Conservation (phyloP, 2,329 filamentous ascomycete genomes). For the Escovopsis sp. region DNA sequence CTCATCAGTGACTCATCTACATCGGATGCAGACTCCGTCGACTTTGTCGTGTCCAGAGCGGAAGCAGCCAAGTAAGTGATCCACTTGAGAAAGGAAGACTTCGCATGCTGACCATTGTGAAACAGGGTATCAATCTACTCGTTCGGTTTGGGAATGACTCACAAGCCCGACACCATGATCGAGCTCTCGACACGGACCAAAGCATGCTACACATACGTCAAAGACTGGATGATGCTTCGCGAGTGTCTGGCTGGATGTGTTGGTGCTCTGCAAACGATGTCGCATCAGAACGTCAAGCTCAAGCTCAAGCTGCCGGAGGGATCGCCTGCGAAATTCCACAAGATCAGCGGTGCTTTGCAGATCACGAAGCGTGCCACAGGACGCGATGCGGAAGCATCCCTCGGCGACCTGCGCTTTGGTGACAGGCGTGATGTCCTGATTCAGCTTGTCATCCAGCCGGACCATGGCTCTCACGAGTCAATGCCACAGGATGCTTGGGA, state of each 20-base stretch:
- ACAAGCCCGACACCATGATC: conserved; percentile 98
- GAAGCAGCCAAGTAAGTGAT: conserved; percentile 80
- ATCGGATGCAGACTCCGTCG: conserved; percentile 84
- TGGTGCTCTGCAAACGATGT: conserved; percentile 79
- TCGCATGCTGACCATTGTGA: conserved; percentile 4
- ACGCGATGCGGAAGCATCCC: conserved; percentile 77
- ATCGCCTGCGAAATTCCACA: conserved; percentile 94
- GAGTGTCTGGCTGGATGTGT: conserved; percentile 91
- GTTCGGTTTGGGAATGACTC: conserved; percentile 88
- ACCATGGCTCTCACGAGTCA: conserved; percentile 67
- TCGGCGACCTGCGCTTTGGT: conserved; percentile 87
- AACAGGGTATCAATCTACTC: conserved; percentile 81
- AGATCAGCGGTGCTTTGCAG: conserved; percentile 91
- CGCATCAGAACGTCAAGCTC: conserved; percentile 96
- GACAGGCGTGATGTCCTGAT: conserved; percentile 91
- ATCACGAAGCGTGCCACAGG: conserved; percentile 94
- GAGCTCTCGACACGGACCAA: conserved; percentile 91
- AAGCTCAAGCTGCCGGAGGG: conserved; percentile 89
- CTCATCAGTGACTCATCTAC: conserved; percentile 95
- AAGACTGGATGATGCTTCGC: conserved; percentile 99
- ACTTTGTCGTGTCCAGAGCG: conserved; percentile 91
- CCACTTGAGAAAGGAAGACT: conserved; percentile 1
- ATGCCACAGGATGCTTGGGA: conserved; percentile 93
- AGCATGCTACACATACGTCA: conserved; percentile 94
- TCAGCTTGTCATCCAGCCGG: conserved; percentile 80